Conservation (phyloP, 495 filamentous ascomycete genomes). For the Geopyxis carbonaria region DNA sequence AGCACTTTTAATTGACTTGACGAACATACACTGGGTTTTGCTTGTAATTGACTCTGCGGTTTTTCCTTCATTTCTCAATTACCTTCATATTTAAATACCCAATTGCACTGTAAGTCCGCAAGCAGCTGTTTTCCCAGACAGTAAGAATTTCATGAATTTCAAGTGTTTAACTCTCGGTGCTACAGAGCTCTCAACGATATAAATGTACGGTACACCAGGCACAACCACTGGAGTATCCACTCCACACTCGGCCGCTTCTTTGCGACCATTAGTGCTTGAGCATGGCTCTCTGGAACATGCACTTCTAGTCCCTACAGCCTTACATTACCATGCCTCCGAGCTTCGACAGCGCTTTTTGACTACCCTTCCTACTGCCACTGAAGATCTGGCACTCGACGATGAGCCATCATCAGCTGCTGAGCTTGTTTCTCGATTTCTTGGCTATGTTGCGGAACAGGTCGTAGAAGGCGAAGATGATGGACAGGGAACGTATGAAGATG, state of each 20-base stretch:
- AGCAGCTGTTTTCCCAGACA: not conserved
- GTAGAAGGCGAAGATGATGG: conserved; percentile 80
- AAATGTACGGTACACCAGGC: conserved; percentile 67
- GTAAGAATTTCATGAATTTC: no score
- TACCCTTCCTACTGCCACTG: conserved; percentile 73
- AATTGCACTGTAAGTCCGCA: conserved; percentile 2
- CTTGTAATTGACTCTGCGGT: no score
- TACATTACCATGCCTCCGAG: conserved; percentile 90
- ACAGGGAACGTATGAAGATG: conserved; percentile 67
- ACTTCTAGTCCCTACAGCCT: conserved; percentile 78
- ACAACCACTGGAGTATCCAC: conserved; percentile 89
- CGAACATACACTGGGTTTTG: no score
- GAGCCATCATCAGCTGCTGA: conserved; percentile 87
- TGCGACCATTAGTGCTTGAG: conserved; percentile 70
- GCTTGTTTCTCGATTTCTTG: conserved; percentile 81
- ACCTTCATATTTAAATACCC: conserved; percentile 5
- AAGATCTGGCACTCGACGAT: conserved; percentile 92
- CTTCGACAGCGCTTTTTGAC: conserved; percentile 72
- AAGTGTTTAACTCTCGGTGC: no score
- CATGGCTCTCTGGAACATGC: conserved; percentile 92
- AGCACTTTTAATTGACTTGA: no score
- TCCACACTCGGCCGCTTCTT: conserved; percentile 70
- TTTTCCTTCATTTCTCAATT: no score
- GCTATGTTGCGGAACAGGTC: conserved; percentile 68
- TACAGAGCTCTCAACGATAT: conserved; percentile 1